phyloP scores from a whole-genome alignment of 768 basidiomycete genomes.

The Rhodosporidiobolus odoratus region DNA sequence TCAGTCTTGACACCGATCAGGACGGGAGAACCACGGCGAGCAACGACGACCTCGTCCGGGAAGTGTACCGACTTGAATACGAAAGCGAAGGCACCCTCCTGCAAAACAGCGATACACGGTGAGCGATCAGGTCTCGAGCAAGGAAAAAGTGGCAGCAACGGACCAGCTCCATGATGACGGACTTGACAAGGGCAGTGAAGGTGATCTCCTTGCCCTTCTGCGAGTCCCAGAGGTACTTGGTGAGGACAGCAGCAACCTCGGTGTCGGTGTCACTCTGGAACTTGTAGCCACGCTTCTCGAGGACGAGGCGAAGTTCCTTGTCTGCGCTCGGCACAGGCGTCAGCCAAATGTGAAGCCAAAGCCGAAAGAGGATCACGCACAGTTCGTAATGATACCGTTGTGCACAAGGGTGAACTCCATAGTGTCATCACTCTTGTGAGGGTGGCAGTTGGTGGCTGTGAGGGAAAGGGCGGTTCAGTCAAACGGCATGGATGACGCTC shows the following conservation, averaged over 20 bases:
- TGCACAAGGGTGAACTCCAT: constrained; percentile 88
- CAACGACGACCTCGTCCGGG: constrained; percentile 91
- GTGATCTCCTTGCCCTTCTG: constrained; percentile 75
- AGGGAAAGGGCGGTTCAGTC: constrained; percentile 53
- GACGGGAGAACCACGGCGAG: constrained; percentile 93
- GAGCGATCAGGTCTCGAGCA: background rate
- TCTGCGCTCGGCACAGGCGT: constrained; percentile 33
- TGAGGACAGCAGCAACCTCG: constrained; percentile 91
- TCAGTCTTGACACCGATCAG: constrained; percentile 98
- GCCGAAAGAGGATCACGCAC: constrained; percentile 41
- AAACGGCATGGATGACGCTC: background rate
- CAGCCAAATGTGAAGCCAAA: background rate
- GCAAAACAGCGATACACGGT: background rate
- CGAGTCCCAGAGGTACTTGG: constrained; percentile 93
- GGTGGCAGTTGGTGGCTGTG: constrained; percentile 85
- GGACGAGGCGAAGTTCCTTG: constrained; percentile 77
- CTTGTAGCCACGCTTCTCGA: constrained; percentile 90
- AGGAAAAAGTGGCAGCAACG: constrained; percentile 29
- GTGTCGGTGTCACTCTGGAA: constrained; percentile 97
- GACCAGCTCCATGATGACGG: constrained; percentile 84
- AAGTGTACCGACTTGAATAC: constrained; percentile 96
- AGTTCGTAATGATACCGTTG: constrained; percentile 98
- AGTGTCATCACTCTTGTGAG: constrained; percentile 72
- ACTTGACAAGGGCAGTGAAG: constrained; percentile 89
- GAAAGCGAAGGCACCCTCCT: constrained; percentile 96